Conservation (phyloP, 2,329 filamentous ascomycete genomes). For the Venturia aucupariae region DNA sequence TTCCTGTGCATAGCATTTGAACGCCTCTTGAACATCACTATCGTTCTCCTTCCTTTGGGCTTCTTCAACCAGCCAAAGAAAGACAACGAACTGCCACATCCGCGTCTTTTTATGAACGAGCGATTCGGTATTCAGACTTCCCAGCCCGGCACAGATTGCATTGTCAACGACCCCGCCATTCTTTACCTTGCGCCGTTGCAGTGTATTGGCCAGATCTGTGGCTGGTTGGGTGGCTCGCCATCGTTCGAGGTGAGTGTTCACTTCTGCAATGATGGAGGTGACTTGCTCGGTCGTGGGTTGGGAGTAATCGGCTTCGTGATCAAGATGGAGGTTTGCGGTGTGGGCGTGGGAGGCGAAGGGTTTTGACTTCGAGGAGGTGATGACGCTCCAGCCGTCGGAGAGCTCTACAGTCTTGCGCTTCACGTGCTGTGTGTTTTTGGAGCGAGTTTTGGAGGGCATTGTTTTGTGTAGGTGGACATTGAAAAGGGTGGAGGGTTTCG, state of each 20-base stretch:
- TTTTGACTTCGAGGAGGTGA: constrained; percentile 1
- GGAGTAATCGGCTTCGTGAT: constrained; percentile 1
- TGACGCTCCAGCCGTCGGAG: constrained; percentile 14
- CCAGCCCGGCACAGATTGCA: constrained; percentile 1
- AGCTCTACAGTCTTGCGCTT: constrained; percentile 5
- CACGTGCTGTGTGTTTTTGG: constrained; percentile 2
- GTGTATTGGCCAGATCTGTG: neutral
- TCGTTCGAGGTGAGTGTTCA: neutral
- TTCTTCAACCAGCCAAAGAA: constrained; percentile 2
- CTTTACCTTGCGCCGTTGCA: neutral
- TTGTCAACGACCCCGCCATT: neutral
- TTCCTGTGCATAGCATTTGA: constrained; percentile 13
- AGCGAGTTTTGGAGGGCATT: neutral
- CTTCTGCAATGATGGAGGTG: neutral
- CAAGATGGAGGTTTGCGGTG: neutral
- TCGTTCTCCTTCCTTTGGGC: neutral
- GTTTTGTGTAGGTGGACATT: constrained; percentile 5
- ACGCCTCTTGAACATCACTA: neutral
- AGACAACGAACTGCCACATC: constrained; percentile 13
- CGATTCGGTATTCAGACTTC: neutral
- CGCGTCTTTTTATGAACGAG: neutral
- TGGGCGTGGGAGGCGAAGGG: neutral
- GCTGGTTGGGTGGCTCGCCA: neutral
- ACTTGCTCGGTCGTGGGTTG: neutral
- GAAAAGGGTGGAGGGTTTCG: too few species aligned